A percentile compares a stretch with the other conserved stretches of the same genome.
These are phyloP conservation scores for Dactylellina parvicollis DNA, from an alignment of 2,329 filamentous ascomycete species.

Conservation along the genomic window DNA sequence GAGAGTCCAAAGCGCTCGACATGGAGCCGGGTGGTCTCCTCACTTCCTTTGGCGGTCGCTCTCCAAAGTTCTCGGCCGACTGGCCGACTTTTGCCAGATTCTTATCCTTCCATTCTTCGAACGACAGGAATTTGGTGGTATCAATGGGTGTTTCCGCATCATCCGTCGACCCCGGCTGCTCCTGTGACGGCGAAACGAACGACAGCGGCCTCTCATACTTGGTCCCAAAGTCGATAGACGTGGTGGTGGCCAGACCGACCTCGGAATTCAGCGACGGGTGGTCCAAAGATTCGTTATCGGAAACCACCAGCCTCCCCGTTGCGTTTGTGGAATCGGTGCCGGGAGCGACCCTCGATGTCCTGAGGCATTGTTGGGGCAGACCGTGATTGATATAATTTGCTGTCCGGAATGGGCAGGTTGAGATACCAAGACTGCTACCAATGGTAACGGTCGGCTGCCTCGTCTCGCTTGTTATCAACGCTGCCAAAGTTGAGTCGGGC, in stretches of 20 bases:
- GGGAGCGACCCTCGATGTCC: slow-evolving; percentile 61
- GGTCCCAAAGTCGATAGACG: slow-evolving; percentile 26
- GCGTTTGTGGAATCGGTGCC: slow-evolving; percentile 24
- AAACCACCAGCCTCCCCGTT: slow-evolving; percentile 12
- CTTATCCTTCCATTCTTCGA: slow-evolving; percentile 97
- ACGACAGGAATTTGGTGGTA: slow-evolving; percentile 88
- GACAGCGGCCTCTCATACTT: slow-evolving; percentile 26
- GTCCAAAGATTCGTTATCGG: slow-evolving; percentile 5
- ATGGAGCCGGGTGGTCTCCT: slow-evolving; percentile 66
- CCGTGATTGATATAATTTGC: slow-evolving; percentile 85
- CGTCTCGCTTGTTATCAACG: slow-evolving; percentile 39
- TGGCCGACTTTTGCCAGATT: slow-evolving; percentile 88
- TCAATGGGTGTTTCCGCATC: slow-evolving; percentile 75
- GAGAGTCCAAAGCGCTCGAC: slow-evolving; percentile 76
- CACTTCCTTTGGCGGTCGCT: slow-evolving; percentile 66
- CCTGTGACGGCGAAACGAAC: slow-evolving; percentile 4
- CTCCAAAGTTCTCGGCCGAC: slow-evolving; percentile 74
- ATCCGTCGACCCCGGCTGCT: slow-evolving; percentile 57
- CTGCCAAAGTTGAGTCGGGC: slow-evolving; percentile 17
- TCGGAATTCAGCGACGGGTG: slow-evolving; percentile 33
- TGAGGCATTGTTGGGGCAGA: slow-evolving; percentile 78
- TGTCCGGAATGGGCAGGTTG: slow-evolving; percentile 69
- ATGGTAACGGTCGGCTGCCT: slow-evolving; percentile 44
- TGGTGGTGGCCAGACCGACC: slow-evolving; percentile 38
- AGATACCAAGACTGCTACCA: slow-evolving; percentile 25